Conservation (phyloP, 805 yeast genomes). For the Yarrowia osloensis region DNA sequence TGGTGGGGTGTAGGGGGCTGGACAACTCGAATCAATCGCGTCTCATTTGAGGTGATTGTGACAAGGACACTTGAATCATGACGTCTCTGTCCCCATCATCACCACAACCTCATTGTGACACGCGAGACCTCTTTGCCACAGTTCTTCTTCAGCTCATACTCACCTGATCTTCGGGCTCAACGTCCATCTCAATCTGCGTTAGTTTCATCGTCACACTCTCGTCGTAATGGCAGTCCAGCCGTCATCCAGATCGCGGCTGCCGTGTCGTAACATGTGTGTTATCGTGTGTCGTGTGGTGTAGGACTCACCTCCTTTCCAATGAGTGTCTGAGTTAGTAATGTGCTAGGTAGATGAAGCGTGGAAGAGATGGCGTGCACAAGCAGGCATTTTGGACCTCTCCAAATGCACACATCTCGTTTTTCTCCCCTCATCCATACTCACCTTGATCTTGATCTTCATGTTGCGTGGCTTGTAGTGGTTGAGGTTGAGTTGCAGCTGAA, state of each 20-base stretch:
- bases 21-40: too few relatives aligned
- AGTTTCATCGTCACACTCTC: neutral
- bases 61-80: too few relatives aligned
- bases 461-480: slow-evolving; percentile 29
- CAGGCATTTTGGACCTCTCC: too few relatives aligned
- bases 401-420: too few relatives aligned
- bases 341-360: neutral
- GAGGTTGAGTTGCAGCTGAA: slow-evolving; percentile 12
- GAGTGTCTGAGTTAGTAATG: slow-evolving; percentile 51
- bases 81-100: too few relatives aligned
- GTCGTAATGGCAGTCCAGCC: neutral
- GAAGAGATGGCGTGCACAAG: neutral
- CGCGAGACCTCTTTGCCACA: too few relatives aligned
- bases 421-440: too few relatives aligned
- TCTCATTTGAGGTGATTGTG: too few relatives aligned
- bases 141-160: slow-evolving; percentile 35
- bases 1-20: too few relatives aligned
- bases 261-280: neutral
- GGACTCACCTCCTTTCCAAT: slow-evolving; percentile 71
- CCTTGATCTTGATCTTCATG: slow-evolving; percentile 70
- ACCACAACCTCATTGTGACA: slow-evolving; percentile 35
- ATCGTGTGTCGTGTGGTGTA: neutral
- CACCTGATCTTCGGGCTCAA: slow-evolving; percentile 67
- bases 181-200: slow-evolving; percentile 63
- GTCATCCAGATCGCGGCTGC: neutral